These are phyloP conservation scores for Juglanconis juglandina DNA, from an alignment of 2,329 filamentous ascomycete species.

Conservation along the genomic window DNA sequence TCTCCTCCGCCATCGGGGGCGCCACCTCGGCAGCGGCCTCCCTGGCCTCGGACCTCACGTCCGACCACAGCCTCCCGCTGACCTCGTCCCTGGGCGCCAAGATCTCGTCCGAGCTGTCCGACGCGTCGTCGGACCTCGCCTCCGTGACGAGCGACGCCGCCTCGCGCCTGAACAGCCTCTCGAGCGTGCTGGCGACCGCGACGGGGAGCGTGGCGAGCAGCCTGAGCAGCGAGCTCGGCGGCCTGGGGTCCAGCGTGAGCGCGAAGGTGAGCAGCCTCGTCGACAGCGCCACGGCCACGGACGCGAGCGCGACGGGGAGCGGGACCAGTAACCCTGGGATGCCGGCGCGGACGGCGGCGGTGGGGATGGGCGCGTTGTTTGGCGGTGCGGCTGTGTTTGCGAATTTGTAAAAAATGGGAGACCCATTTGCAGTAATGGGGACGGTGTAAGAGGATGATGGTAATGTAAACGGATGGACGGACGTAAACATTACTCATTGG, in stretches of 20 bases:
- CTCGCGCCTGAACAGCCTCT: constrained; percentile 23
- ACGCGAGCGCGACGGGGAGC: constrained; percentile 6
- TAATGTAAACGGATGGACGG: neutral
- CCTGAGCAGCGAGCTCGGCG: constrained; percentile 15
- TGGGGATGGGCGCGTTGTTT: constrained; percentile 44
- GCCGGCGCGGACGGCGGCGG: constrained; percentile 37
- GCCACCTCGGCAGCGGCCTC: constrained; percentile 20
- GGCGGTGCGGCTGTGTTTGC: constrained; percentile 43
- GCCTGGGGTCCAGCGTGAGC: constrained; percentile 18
- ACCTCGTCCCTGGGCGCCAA: neutral
- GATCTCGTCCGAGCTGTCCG: constrained; percentile 24
- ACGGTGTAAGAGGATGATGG: neutral
- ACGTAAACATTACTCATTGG: neutral
- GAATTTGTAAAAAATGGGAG: constrained; percentile 38
- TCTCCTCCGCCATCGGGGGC: constrained; percentile 24
- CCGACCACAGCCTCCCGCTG: neutral
- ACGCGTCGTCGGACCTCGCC: constrained; percentile 22
- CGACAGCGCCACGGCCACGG: constrained; percentile 5
- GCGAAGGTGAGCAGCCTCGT: neutral
- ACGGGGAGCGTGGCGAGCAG: constrained; percentile 24
- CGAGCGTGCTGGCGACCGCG: constrained; percentile 26
- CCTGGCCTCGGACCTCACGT: constrained; percentile 12
- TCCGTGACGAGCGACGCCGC: constrained; percentile 22
- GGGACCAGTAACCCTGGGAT: constrained; percentile 26
- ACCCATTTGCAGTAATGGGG: too few species aligned